These are phyloP conservation scores for Metarhizium anisopliae DNA, from an alignment of 2,329 filamentous ascomycete species.

Conservation along the genomic window DNA sequence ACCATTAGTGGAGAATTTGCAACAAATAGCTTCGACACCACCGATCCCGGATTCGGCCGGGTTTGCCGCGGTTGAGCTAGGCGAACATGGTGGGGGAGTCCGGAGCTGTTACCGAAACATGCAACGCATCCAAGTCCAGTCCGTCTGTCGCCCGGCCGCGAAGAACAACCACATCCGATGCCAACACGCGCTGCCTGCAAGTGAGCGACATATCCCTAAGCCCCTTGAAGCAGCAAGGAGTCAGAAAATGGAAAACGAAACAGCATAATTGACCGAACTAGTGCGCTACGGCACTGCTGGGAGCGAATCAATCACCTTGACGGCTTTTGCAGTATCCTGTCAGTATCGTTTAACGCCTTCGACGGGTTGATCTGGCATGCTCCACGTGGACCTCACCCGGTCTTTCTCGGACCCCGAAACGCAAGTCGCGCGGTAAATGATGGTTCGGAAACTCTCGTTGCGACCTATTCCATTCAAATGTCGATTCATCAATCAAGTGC, in stretches of 20 bases:
- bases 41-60: no score
- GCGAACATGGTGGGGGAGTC: neutral
- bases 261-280: neutral
- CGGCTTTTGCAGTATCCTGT: neutral
- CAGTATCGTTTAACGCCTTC: neutral
- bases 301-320: neutral
- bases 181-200: neutral
- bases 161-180: neutral
- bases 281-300: neutral
- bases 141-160: neutral
- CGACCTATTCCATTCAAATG: conserved; percentile 13
- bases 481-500: conserved; percentile 17
- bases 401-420: neutral
- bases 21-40: neutral
- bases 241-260: neutral
- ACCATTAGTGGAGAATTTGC: neutral
- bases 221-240: neutral
- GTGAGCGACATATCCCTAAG: neutral
- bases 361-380: neutral
- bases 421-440: neutral
- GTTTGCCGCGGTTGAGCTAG: no score
- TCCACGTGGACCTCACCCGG: neutral
- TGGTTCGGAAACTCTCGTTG: conserved; percentile 21
- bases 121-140: neutral
- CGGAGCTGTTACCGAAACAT: no score